Evolutionary conservation across 176 grass and related monocot genomes (phyloP).

Genomic region (Thinopyrum elongatum): DNA sequence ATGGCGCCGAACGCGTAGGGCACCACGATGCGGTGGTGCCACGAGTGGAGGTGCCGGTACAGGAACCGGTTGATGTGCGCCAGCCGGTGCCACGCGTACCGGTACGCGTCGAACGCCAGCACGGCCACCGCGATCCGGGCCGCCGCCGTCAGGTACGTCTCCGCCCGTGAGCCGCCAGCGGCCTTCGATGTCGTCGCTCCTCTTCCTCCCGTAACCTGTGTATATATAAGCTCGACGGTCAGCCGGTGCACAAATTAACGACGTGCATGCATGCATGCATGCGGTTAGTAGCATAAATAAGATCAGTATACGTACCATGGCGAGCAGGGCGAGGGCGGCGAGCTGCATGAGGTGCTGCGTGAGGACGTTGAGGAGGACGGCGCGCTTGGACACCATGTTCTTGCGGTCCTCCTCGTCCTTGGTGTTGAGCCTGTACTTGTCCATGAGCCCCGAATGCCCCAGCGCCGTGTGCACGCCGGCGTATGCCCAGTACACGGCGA

Average conservation of each 20-base stretch:
- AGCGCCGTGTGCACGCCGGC: constrained; percentile 34
- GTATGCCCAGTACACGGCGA: constrained; percentile 50
- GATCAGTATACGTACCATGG: background rate
- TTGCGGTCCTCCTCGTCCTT: constrained; percentile 34
- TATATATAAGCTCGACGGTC: background rate
- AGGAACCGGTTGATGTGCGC: constrained; percentile 35
- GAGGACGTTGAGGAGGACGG: constrained; percentile 38
- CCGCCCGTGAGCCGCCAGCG: background rate
- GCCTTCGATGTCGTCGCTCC: background rate
- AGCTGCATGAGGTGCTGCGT: constrained; percentile 47
- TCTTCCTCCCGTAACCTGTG: background rate
- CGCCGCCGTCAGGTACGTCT: background rate
- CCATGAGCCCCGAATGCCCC: constrained; percentile 11
- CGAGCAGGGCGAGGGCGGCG: background rate
- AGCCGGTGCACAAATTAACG: background rate
- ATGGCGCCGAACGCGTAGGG: constrained; percentile 36
- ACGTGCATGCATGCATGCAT: background rate
- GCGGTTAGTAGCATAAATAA: background rate
- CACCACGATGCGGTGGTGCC: constrained; percentile 40
- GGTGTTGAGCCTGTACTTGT: constrained; percentile 45
- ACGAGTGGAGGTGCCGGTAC: constrained; percentile 38
- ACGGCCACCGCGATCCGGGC: constrained; percentile 21
- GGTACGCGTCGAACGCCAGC: constrained; percentile 41
- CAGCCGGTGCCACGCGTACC: constrained; percentile 44
- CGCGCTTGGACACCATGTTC: constrained; percentile 37